Evolutionary conservation across 495 filamentous ascomycete genomes (phyloP).

Genomic region (Hypomontagnella submonticulosa): DNA sequence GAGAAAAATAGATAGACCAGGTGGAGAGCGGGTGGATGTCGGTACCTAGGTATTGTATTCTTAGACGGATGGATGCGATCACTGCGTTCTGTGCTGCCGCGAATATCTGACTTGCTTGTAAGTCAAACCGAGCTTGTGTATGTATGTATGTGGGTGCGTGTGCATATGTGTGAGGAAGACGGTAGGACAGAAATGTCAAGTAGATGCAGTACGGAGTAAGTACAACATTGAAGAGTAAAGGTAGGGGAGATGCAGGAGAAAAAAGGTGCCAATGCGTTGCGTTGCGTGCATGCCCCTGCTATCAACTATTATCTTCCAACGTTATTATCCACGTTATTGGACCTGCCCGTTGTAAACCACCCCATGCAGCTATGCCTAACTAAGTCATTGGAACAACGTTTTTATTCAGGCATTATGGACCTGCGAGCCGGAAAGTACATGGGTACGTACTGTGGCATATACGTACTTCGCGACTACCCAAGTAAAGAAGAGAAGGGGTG

Average conservation of each 20-base stretch:
- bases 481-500: slow-evolving; percentile 14
- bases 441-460: slow-evolving; percentile 22
- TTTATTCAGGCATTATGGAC: slow-evolving; percentile 46
- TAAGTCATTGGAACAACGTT: slow-evolving; percentile 38
- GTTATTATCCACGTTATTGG: slow-evolving; percentile 48
- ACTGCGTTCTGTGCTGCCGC: slow-evolving; percentile 33
- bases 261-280: slow-evolving; percentile 37
- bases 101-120: slow-evolving; percentile 30
- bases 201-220: slow-evolving; percentile 15
- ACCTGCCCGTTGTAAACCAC: slow-evolving; percentile 36
- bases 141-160: slow-evolving; percentile 15
- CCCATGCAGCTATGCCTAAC: slow-evolving; percentile 47
- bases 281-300: slow-evolving; percentile 17
- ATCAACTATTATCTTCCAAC: slow-evolving; percentile 42
- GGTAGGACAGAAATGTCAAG: slow-evolving; percentile 23
- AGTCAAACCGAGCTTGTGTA: slow-evolving; percentile 18
- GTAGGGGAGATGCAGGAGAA: slow-evolving; percentile 30
- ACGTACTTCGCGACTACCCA: background rate
- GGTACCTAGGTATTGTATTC: slow-evolving; percentile 42
- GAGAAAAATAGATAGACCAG: slow-evolving; percentile 21
- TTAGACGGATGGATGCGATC: slow-evolving; percentile 30
- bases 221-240: slow-evolving; percentile 15
- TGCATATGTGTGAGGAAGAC: slow-evolving; percentile 14
- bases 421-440: slow-evolving; percentile 37
- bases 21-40: slow-evolving; percentile 19